Conservation (phyloP, 805 yeast genomes). For the Starmerella ratchasimensis region DNA sequence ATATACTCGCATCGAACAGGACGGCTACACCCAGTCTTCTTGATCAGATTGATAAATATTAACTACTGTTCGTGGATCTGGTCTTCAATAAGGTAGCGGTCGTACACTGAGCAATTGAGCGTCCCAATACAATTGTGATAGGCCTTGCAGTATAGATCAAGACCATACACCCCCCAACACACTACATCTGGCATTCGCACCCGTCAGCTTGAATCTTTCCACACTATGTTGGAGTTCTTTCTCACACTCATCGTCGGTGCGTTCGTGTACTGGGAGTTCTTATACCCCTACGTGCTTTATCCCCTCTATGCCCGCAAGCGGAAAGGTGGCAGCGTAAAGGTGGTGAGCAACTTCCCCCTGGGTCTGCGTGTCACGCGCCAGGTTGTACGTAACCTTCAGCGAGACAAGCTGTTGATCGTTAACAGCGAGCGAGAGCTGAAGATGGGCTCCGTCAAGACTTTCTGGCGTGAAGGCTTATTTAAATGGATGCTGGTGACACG, state of each 20-base stretch:
- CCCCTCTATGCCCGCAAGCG: constrained; percentile 2
- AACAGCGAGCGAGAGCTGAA: not conserved
- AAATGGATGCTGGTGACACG: constrained; percentile 14
- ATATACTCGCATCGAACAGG: too few species aligned
- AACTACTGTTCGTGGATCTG: too few species aligned
- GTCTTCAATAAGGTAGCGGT: too few species aligned
- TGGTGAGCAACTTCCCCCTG: constrained; percentile 1
- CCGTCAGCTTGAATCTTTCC: too few species aligned
- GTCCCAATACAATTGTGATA: too few species aligned
- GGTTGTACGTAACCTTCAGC: not conserved
- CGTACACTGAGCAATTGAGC: too few species aligned
- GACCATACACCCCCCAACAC: too few species aligned
- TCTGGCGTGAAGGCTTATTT: constrained; percentile 4
- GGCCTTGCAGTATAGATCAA: too few species aligned
- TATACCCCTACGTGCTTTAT: constrained; percentile 5
- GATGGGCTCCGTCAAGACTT: not conserved
- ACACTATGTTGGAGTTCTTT: too few species aligned
- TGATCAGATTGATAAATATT: too few species aligned
- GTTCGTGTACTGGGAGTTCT: constrained; percentile 4
- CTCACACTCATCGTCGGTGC: not conserved
- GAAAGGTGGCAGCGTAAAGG: not conserved
- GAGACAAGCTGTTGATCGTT: not conserved
- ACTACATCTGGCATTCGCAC: too few species aligned
- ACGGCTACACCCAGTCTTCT: too few species aligned
- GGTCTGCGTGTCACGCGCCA: constrained; percentile 5